Evolutionary conservation across 2,329 filamentous ascomycete genomes (phyloP), one percentile per base, ranked within the genome.

Genomic region (Penicillium sp.): DNA sequence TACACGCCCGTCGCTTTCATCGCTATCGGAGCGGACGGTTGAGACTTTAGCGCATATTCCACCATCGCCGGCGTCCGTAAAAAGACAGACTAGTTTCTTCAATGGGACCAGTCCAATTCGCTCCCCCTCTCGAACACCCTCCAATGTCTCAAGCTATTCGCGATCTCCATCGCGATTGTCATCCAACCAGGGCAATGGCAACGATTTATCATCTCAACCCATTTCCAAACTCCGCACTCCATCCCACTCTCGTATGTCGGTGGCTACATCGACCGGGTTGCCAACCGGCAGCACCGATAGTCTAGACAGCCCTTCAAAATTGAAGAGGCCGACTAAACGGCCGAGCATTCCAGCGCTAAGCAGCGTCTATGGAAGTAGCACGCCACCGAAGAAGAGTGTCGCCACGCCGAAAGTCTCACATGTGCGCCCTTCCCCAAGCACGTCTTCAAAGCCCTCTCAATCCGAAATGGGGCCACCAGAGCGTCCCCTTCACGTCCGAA

Each of bases 21-120:
- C 73, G 6, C 58, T 97, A 4, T 86, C 89, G 0, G 92, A 97
- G 65, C 82, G 93, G 55, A 95, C 92, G 0, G 87, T 96, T 41
- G 90, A 96, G 70, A 96, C 90, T 0, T 77, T 97, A 6, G 83
- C 91, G 3, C 84, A 86, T 45, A 78, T 96, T 27, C 89, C 92
- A 0, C 85, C 89, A 0, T 94, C 92, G 0, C 92, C 92, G 4
- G 84, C 84, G 0, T 73, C 89, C 44, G 84, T 81, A 50, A 84
- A 85, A 55, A 84, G 86, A 51, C 78, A 82, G 8, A 90, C 90
- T 0, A 85, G 84, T 53, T 92, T 96, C 71, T 94, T 89, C 68
- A 86, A 85, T 47, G 74, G 79, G 2, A 80, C 86, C n/a, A 82
- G 82, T 55, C 78, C 82, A 6, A 82, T 83, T 74, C 79, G 81